Conservation (phyloP, 2,329 filamentous ascomycete species). For the Fusarium domesticum region DNA sequence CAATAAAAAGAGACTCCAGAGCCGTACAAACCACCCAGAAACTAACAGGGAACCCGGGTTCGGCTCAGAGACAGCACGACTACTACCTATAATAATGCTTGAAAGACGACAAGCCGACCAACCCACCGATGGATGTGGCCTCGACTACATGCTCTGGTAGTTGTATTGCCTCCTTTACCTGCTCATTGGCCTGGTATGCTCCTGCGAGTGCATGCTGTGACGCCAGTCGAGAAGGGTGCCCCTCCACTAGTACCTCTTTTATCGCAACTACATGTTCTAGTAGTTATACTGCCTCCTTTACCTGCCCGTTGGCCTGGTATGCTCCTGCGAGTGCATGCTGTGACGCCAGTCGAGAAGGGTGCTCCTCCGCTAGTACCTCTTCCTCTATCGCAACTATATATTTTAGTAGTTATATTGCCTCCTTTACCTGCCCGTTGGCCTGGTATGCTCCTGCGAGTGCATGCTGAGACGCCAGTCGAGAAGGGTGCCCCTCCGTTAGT, state of each 20-base stretch:
- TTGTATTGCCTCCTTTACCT: neutral
- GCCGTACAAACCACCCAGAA: no score
- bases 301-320: neutral
- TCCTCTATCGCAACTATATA: neutral
- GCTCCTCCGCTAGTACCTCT: neutral
- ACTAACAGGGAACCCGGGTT: no score
- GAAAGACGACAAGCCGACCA: no score
- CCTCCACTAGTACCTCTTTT: neutral
- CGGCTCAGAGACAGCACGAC: no score
- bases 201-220: neutral
- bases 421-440: neutral
- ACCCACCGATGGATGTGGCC: no score
- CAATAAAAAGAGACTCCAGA: no score
- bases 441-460: neutral
- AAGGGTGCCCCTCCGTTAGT: neutral
- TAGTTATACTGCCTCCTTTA: neutral
- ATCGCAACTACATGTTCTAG: conserved; percentile 1
- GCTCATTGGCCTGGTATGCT: neutral
- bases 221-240: neutral
- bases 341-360: neutral
- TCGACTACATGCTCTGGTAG: conserved; percentile 4
- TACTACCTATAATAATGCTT: no score
- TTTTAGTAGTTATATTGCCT: conserved; percentile 1
- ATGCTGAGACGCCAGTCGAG: neutral
- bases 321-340: neutral